Percentiles rank a stretch among this genome's conserved stretches.
Conservation (phyloP, 192 early-diverging fungal species). For the Dimargaris verticillata region DNA sequence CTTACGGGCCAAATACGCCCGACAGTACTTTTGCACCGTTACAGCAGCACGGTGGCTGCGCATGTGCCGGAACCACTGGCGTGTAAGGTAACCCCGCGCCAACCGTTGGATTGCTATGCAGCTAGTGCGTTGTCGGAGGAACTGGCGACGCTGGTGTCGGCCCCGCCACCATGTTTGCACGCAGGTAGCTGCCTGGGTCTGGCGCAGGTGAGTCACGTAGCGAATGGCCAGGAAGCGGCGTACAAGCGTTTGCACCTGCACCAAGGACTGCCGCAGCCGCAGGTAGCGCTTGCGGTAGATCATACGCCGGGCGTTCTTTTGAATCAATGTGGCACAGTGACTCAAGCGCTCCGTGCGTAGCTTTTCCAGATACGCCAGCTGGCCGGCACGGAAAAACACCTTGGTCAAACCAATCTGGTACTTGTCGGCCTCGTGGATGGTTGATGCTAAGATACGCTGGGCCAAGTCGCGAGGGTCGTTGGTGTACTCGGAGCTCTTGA, state of each 20-base stretch:
- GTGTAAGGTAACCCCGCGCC: conserved; percentile 48
- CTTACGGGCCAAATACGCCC: conserved; percentile 46
- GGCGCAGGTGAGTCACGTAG: conserved; percentile 32
- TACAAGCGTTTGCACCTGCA: conserved; percentile 45
- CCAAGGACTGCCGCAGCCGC: conserved; percentile 34
- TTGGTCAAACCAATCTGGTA: conserved; percentile 90
- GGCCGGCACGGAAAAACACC: conserved; percentile 97
- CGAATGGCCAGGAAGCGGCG: conserved; percentile 45
- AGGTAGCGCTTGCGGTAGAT: conserved; percentile 45
- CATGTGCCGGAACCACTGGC: conserved; percentile 33
- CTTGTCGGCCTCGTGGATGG: conserved; percentile 67
- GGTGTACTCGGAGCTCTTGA: conserved; percentile 21
- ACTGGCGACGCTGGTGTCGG: conserved; percentile 36
- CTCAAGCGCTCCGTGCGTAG: conserved; percentile 68
- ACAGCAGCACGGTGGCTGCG: conserved; percentile 53
- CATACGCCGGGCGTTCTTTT: conserved; percentile 67
- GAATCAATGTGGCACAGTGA: conserved; percentile 66
- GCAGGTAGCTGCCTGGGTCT: conserved; percentile 46
- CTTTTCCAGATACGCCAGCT: conserved; percentile 61
- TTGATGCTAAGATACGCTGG: conserved; percentile 35
- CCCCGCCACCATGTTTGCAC: conserved; percentile 65
- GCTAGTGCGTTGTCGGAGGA: conserved; percentile 23
- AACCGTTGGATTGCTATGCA: conserved; percentile 47
- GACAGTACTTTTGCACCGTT: conserved; percentile 56
- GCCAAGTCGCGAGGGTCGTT: conserved; percentile 42